phyloP scores from a whole-genome alignment of 164 flowering plant genomes.

The Euptelea pleiosperma region DNA sequence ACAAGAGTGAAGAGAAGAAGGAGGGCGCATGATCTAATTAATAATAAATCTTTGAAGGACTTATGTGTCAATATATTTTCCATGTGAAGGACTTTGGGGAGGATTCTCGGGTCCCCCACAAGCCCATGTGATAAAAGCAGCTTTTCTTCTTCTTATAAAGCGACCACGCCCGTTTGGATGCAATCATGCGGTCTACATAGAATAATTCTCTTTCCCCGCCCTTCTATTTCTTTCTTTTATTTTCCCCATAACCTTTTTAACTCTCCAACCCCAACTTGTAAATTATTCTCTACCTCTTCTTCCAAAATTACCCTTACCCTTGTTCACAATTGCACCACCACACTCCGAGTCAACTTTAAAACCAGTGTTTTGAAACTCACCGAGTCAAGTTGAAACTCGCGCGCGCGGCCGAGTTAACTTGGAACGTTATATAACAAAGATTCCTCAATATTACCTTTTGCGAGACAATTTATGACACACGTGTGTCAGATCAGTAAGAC shows the following conservation, averaged over 20 bases:
- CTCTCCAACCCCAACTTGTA: too few relatives aligned
- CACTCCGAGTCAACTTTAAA: too few relatives aligned
- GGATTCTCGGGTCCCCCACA: slow-evolving; percentile 30
- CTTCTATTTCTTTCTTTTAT: not conserved
- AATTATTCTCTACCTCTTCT: not conserved
- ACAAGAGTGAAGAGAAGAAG: slow-evolving; percentile 9
- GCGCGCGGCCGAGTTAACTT: too few relatives aligned
- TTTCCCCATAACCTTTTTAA: not conserved
- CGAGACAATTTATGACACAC: too few relatives aligned
- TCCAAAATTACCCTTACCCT: not conserved
- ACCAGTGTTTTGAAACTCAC: too few relatives aligned
- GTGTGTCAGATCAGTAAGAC: too few relatives aligned
- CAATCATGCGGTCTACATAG: slow-evolving; percentile 72
- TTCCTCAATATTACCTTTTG: too few relatives aligned
- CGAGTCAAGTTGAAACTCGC: too few relatives aligned
- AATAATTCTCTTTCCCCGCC: slow-evolving; percentile 36
- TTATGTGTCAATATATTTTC: too few relatives aligned
- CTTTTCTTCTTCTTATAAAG: slow-evolving; percentile 46
- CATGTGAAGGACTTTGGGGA: slow-evolving; percentile 19
- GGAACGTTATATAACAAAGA: too few relatives aligned
- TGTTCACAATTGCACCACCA: too few relatives aligned
- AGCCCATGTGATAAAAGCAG: slow-evolving; percentile 64
- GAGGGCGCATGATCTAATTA: slow-evolving; percentile 31
- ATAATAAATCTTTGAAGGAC: too few relatives aligned
- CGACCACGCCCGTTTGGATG: slow-evolving; percentile 80